These are phyloP conservation scores for Talaromyces pinophilus DNA, from an alignment of 2,329 filamentous ascomycete species.

Conservation along the genomic window DNA sequence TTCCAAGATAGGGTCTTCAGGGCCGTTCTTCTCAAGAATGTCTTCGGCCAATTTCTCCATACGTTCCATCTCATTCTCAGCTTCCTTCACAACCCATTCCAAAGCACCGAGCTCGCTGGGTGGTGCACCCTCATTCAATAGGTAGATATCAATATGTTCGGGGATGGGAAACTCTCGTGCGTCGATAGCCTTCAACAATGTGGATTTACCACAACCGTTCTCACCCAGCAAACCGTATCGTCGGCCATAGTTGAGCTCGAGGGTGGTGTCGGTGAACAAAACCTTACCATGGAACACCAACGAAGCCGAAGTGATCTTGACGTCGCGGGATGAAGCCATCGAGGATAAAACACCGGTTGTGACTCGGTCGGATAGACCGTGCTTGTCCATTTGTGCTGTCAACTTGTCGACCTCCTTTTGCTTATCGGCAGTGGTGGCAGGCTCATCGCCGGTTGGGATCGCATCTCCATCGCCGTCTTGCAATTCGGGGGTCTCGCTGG, in stretches of 20 bases:
- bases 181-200: conserved; percentile 91
- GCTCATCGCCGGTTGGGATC: conserved; percentile 59
- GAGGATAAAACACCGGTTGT: conserved; percentile 96
- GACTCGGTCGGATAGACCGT: conserved; percentile 94
- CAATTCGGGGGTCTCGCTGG: conserved; percentile 47
- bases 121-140: conserved; percentile 94
- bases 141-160: conserved; percentile 95
- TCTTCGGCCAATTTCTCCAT: conserved; percentile 85
- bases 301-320: conserved; percentile 92
- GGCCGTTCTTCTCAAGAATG: conserved; percentile 86
- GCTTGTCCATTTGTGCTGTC: conserved; percentile 89
- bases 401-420: conserved; percentile 82
- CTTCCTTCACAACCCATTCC: conserved; percentile 96
- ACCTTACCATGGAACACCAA: conserved; percentile 98
- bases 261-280: conserved; percentile 86
- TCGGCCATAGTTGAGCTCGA: conserved; percentile 90
- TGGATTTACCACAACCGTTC: conserved; percentile 99
- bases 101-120: conserved; percentile 85
- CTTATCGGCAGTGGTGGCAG: conserved; percentile 71
- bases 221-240: conserved; percentile 94
- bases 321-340: conserved; percentile 79
- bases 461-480: conserved; percentile 63
- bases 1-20: conserved; percentile 84
- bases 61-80: conserved; percentile 86
- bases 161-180: conserved; percentile 94